Evolutionary conservation across 257 asterid genomes (phyloP).

Genomic region (Solanum neorickii): DNA sequence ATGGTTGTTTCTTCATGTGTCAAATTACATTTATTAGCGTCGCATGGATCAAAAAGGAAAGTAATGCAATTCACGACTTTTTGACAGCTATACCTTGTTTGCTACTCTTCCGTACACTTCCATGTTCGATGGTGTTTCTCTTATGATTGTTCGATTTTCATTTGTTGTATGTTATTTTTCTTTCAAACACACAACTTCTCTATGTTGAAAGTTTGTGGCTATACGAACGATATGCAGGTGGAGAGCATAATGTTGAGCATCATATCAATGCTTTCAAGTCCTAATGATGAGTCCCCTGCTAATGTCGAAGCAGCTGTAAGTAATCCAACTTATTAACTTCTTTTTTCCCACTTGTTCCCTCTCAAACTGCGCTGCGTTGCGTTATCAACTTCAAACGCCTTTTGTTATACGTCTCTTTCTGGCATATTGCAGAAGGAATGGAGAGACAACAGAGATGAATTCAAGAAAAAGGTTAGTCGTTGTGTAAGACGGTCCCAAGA

Average conservation of each 20-base stretch:
- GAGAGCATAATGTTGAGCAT: constrained; percentile 69
- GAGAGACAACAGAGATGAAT: constrained; percentile 91
- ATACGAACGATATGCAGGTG: constrained; percentile 45
- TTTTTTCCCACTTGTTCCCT: background rate
- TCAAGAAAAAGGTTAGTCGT: constrained; percentile 89
- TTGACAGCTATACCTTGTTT: background rate
- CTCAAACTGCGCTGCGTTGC: background rate
- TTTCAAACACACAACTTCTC: background rate
- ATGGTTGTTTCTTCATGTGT: background rate
- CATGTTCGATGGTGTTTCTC: background rate
- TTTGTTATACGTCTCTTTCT: background rate
- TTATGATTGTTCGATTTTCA: background rate
- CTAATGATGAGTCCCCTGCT: background rate
- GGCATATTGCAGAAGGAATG: constrained; percentile 69
- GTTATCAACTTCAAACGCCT: background rate
- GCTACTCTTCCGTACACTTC: background rate
- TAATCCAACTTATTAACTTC: background rate
- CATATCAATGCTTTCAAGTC: background rate
- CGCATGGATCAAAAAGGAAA: background rate
- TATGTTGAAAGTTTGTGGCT: background rate
- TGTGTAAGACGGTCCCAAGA: constrained; percentile 95
- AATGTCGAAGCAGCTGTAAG: background rate
- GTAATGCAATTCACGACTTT: background rate
- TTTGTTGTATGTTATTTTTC: background rate
- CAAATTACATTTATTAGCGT: background rate